Evolutionary conservation across 2,329 filamentous ascomycete genomes (phyloP), one percentile per base, ranked within the genome.

Genomic region (Microdochium bolleyi): DNA sequence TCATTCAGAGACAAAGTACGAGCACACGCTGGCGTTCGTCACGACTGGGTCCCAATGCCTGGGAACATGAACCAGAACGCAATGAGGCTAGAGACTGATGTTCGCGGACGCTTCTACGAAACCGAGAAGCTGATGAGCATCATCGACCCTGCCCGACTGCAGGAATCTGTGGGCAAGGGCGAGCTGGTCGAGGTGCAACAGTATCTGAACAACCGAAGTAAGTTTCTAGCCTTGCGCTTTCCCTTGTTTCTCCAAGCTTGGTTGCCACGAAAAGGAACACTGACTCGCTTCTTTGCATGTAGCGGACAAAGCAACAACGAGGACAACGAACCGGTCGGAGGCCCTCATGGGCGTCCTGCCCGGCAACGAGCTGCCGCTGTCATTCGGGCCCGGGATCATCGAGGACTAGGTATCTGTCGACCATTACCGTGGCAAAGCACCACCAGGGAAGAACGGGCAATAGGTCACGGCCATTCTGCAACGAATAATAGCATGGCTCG

Each of bases 101-200:
- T 83, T 50, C 70, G 72, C 53, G 80, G 80, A 50, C 71, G 80
- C n/a, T 82, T 82, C 66, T 83, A 83, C 65, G 75, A 79, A 16
- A 77, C 76, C n/a, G 66, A 73, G 53, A 70, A 73, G 54, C 68
- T 83, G 34, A 75, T 80, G 64, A 71, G 72, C 16, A 72, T 81
- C 52, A 66, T 82, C 51, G 70, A 77, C 41, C 67, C 68, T 10
- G 61, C 59, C 1, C 64, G 62, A 4, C 73, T 72, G 54, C 63
- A 73, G 41, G 62, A 64, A 3, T 67, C 70, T 16, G 56, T 74
- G 32, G 59, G 64, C 24, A 63, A 66, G 37, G 71, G 71, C 41
- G 61, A 67, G 34, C 63, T 79, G 25, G 68, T 71, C 30, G 73
- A 76, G 30, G 72, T 73, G 48, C 69, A 73, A 53, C 66, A 70